Percentiles rank a stretch among this genome's conserved stretches.
Conservation (phyloP, 352 stramenopile genomes). For the Peronospora destructor region DNA sequence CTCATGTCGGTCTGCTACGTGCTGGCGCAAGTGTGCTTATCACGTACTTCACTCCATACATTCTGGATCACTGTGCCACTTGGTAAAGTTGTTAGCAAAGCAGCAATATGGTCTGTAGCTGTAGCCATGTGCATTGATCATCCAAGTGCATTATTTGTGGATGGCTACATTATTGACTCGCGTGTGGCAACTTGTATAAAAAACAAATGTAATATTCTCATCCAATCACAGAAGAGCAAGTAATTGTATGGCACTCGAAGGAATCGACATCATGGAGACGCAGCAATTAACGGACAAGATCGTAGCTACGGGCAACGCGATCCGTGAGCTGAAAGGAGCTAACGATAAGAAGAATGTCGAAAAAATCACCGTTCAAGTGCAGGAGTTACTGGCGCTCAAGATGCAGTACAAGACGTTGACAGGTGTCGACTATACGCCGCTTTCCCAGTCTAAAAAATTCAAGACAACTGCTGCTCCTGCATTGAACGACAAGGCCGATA, state of each 20-base stretch:
- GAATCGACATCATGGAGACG: constrained; percentile 16
- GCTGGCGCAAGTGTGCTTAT: constrained; percentile 96
- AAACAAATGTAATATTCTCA: too few relatives aligned
- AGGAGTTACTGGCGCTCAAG: constrained; percentile 68
- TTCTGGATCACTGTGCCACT: constrained; percentile 74
- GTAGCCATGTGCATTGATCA: too few relatives aligned
- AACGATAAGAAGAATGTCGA: constrained; percentile 55
- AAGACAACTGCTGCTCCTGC: constrained; percentile 15
- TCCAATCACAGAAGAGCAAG: constrained; percentile 21
- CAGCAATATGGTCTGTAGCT: background rate
- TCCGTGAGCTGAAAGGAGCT: constrained; percentile 72
- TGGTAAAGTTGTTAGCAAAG: constrained; percentile 36
- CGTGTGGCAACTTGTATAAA: constrained; percentile 5
- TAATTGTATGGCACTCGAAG: constrained; percentile 9
- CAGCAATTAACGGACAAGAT: constrained; percentile 53
- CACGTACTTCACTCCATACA: constrained; percentile 95
- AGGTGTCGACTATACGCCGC: constrained; percentile 59
- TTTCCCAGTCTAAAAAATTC: constrained; percentile 31
- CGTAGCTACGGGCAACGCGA: constrained; percentile 62
- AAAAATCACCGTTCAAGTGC: constrained; percentile 38
- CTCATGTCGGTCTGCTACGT: constrained; percentile 75
- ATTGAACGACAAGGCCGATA: constrained; percentile 19
- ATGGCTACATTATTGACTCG: background rate
- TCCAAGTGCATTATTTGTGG: too few relatives aligned
- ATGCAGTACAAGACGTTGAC: constrained; percentile 73